Percentiles rank a stretch among this genome's conserved stretches.
These are phyloP conservation scores for Noccaea caerulescens DNA, from an alignment of 345 rosid species.

Conservation along the genomic window DNA sequence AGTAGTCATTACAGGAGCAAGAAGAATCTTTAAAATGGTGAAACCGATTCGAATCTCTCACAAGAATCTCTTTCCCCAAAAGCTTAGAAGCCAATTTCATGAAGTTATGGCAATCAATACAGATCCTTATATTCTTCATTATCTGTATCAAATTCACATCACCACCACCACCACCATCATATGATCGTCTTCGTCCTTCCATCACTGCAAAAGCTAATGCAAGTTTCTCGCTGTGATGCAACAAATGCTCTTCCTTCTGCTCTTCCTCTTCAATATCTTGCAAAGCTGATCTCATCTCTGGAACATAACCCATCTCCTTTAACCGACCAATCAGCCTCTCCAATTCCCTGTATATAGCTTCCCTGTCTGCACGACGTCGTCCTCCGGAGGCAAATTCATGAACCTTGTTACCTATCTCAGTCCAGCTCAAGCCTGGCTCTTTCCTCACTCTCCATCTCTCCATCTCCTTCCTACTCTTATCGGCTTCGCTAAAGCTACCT, in stretches of 20 bases:
- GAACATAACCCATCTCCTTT: constrained; percentile 73
- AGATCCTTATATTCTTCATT: constrained; percentile 78
- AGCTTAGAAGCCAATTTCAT: constrained; percentile 76
- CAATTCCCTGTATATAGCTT: constrained; percentile 55
- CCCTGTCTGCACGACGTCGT: constrained; percentile 59
- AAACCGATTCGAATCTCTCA: constrained; percentile 84
- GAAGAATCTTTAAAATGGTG: constrained; percentile 66
- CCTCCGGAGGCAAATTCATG: constrained; percentile 88
- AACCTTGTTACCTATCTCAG: constrained; percentile 62
- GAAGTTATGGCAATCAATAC: constrained; percentile 89
- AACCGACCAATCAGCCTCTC: constrained; percentile 57
- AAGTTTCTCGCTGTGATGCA: constrained; percentile 81
- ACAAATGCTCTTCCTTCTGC: constrained; percentile 74
- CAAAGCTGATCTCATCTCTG: constrained; percentile 69
- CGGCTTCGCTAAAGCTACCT: constrained; percentile 74
- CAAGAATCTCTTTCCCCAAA: constrained; percentile 68
- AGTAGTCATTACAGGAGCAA: constrained; percentile 85
- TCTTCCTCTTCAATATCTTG: constrained; percentile 83
- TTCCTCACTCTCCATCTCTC: constrained; percentile 61
- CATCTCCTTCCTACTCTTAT: constrained; percentile 66
- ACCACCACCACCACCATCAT: constrained; percentile 26
- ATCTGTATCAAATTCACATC: constrained; percentile 54
- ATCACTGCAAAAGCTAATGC: constrained; percentile 70
- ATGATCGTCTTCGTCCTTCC: constrained; percentile 44
- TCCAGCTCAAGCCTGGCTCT: constrained; percentile 94